Percentiles rank a stretch among this genome's conserved stretches.
These are phyloP conservation scores for Flaveria bidentis DNA, from an alignment of 129 eudicot genomes.

Conservation along the genomic window DNA sequence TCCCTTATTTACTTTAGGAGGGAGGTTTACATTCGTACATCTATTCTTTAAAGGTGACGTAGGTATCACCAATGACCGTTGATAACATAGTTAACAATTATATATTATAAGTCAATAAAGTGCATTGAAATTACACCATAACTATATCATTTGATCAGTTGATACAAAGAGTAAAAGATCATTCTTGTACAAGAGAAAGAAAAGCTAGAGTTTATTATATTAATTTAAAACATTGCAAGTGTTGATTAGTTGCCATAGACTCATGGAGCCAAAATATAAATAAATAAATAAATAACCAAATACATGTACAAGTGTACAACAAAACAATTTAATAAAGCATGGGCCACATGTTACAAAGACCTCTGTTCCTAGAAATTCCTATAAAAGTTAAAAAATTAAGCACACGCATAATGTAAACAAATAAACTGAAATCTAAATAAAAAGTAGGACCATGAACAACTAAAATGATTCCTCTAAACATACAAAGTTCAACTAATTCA, in stretches of 20 bases:
- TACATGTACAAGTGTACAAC: no score
- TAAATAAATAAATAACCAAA: no score
- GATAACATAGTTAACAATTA: background rate
- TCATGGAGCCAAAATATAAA: no score
- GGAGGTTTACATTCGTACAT: background rate
- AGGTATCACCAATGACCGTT: background rate
- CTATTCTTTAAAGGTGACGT: background rate
- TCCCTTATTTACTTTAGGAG: background rate
- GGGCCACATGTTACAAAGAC: background rate
- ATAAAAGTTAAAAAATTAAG: background rate
- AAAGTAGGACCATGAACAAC: no score
- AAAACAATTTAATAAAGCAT: no score
- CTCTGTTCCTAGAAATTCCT: background rate
- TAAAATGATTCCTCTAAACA: no score
- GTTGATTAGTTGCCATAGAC: no score
- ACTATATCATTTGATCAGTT: background rate
- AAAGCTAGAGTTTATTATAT: no score
- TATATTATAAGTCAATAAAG: background rate
- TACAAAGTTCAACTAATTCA: no score
- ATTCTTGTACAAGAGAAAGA: no score
- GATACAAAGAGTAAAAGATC: no score
- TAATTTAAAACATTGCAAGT: no score
- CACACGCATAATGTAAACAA: conserved; percentile 4
- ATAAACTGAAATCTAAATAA: background rate
- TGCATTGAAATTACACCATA: background rate